Evolutionary conservation across 2,329 filamentous ascomycete species (phyloP).

Genomic region (Aspergillus sp.): DNA sequence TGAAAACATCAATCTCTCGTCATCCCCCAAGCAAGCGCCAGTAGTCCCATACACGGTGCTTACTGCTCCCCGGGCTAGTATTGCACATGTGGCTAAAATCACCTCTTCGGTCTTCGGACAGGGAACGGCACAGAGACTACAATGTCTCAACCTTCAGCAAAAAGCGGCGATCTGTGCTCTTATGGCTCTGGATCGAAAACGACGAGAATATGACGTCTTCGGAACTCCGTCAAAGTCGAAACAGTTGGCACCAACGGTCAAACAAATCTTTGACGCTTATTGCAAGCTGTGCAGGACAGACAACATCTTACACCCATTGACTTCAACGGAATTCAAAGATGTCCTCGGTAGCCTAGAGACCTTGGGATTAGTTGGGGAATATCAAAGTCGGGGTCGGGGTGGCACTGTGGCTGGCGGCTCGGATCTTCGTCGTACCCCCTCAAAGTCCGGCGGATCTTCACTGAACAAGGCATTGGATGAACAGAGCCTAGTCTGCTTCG

Average conservation of each 20-base stretch:
- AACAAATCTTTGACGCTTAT: conserved; percentile 83
- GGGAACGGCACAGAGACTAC: conserved; percentile 80
- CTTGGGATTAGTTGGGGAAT: conserved; percentile 73
- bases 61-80: conserved; percentile 84
- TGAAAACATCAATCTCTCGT: conserved; percentile 77
- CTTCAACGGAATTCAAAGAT: conserved; percentile 90
- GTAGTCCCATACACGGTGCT: conserved; percentile 66
- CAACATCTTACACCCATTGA: conserved; percentile 86
- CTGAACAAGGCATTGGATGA: conserved; percentile 67
- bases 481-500: conserved; percentile 75
- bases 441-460: conserved; percentile 65
- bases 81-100: conserved; percentile 88
- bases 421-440: conserved; percentile 67
- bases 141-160: conserved; percentile 90
- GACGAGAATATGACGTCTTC: conserved; percentile 51
- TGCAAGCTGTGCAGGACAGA: conserved; percentile 80
- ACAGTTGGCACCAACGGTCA: conserved; percentile 74
- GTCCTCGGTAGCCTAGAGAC: conserved; percentile 90
- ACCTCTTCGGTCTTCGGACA: conserved; percentile 90
- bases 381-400: conserved; percentile 73
- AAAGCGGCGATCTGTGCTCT: conserved; percentile 92
- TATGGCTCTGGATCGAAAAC: conserved; percentile 78
- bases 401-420: conserved; percentile 56
- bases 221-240: conserved; percentile 65
- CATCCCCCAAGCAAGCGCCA: conserved; percentile 51